Base-by-base conservation (phyloP, 805 yeast genomes). In the Candida krabiensis region DNA sequence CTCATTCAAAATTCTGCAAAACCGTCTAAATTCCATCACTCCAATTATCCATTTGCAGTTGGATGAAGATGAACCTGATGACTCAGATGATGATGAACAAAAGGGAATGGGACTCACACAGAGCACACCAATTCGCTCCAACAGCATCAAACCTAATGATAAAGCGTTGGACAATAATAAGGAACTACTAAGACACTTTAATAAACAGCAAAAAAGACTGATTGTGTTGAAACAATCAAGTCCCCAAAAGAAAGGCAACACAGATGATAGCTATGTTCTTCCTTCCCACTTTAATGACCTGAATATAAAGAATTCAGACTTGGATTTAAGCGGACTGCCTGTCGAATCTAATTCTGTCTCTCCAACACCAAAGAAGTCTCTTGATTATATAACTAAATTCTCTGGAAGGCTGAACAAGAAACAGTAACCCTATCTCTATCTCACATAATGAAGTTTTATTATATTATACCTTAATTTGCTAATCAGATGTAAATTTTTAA, bases 1-100 rank as follows among this genome's bases (percentile, higher is more conserved):
- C 9, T 96, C 98, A 0, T 93, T 87, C 58, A 79, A 75, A n/a
- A 79, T 86, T 0, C 69, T 93, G 47, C 83, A 83, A 47, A 86
- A 83, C 52, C 71, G 99, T 43, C 69, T 93, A 35, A 76, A 75
- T 34, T 70, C 86, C 25, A 74, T 84, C 18, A 67, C 76, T 5
- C 67, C 71, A n/a, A 54, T 57, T 9, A 47, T 47, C 17, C 53
- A 47, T 28, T 52, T 65, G 15, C 59, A 54, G 16, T 26, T 53
- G 13, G 51, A 46, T 14, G 50, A 47, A 5, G 51, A 47, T 30
- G 43, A 55, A 17, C 46, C 56, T 4, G 56, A 58, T 13, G 53
- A 58, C 25, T 52, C 57, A 28, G 57, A 49, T 40, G 56, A 43
- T 39, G 35, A 46, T 18, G 53, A 52, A 27, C 46, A 47, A 19